Base-by-base conservation (phyloP, 2,329 filamentous ascomycete genomes). In the Alternaria consortialis region DNA sequence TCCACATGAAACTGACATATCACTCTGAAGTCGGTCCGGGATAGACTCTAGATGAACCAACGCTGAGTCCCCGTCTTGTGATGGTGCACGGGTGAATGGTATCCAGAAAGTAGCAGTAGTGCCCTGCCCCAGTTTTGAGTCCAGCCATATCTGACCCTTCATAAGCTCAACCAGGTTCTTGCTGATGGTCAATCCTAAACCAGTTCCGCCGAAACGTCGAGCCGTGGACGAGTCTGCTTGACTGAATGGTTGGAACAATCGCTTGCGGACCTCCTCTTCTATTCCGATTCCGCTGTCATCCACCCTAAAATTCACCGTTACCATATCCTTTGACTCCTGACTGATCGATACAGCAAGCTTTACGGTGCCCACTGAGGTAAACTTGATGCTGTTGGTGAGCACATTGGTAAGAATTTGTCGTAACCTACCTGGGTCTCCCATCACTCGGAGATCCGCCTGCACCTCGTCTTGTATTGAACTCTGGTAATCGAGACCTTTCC, bases 361-460 rank as follows among this genome's bases (percentile, higher is more conserved):
- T 25, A 80, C 77, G 7, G 68, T 72, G 7, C 79, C 78, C 34
- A 79, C 72, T 1, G 73, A 73, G 0, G 78, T 79, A 58, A 80
- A 80, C 43, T 80, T 80, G 65, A 80, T 78, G 47, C 74, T 77
- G 60, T 81, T 80, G 2, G 90, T 93, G 20, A 94, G 81, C 2
- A 94, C 81, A 70, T 94, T 94, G 2, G 90, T 92, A 39, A 94
- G 85, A 62, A 97, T 94, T 71, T 97, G 93, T 48, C 93, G 87
- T 32, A 97, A 83, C 36, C 93, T 86, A 11, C 93, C 92, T 8
- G 93, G 92, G 71, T 97, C 93, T 13, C 94, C 93, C 71, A 97
- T 88, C 4, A 97, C 92, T 47, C 93, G 89, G 57, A 95, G 81
- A 68, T 92, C 88, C 32, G 84, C 84, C 51, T 86, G 85, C 7